Conservation (phyloP, 2,329 filamentous ascomycete genomes). For the Colletotrichum tropicicola region DNA sequence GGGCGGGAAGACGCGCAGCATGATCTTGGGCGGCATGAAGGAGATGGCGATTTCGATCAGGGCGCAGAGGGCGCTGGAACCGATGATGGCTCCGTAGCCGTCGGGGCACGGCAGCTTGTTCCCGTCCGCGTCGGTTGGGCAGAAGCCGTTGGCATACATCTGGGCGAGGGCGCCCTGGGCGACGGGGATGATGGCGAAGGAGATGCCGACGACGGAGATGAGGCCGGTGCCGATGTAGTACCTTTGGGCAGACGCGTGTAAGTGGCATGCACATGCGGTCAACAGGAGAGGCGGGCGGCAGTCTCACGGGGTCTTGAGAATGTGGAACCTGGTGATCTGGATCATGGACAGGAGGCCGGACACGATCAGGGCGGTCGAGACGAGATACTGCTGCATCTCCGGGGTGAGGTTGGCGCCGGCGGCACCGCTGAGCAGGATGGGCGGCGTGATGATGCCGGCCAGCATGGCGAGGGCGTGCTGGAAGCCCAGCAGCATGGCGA, state of each 20-base stretch:
- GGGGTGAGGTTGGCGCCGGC: constrained; percentile 70
- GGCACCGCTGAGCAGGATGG: constrained; percentile 73
- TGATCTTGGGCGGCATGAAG: constrained; percentile 74
- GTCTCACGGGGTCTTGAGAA: constrained; percentile 69
- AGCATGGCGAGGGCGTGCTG: constrained; percentile 84
- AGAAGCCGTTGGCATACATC: constrained; percentile 81
- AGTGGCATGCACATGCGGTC: not conserved
- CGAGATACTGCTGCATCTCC: constrained; percentile 76
- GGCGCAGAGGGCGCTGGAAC: constrained; percentile 72
- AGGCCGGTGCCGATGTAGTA: constrained; percentile 83
- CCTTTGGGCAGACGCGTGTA: constrained; percentile 43
- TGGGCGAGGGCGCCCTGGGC: constrained; percentile 76
- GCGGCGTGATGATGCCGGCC: constrained; percentile 79
- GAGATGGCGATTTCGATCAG: constrained; percentile 78
- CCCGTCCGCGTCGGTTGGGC: constrained; percentile 66
- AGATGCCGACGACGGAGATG: constrained; percentile 82
- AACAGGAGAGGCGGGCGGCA: not conserved
- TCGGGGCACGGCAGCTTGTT: constrained; percentile 77
- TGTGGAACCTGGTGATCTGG: constrained; percentile 81
- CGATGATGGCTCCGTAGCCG: constrained; percentile 79
- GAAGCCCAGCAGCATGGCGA: constrained; percentile 79
- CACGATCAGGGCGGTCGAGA: constrained; percentile 81
- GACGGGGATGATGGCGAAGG: constrained; percentile 80
- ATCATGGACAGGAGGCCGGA: constrained; percentile 78
- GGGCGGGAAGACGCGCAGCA: constrained; percentile 81